phyloP scores from a whole-genome alignment of 768 basidiomycete species.

The Hydnomerulius pinastri region DNA sequence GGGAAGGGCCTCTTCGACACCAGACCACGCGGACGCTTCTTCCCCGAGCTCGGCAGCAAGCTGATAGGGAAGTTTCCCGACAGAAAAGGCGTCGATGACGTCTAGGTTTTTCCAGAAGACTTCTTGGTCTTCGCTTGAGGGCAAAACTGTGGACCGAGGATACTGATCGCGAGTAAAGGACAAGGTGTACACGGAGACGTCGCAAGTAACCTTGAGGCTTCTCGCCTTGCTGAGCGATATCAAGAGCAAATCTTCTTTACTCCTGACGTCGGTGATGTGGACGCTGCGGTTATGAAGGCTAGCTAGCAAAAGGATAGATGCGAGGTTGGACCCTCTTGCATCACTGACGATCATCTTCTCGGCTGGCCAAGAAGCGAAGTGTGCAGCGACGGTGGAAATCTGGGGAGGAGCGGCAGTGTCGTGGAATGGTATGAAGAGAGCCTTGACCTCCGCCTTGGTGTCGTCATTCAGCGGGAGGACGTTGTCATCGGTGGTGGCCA shows the following conservation, averaged over 20 bases:
- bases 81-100: constrained; percentile 86
- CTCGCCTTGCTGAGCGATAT: constrained; percentile 95
- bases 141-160: constrained; percentile 64
- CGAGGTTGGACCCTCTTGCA: constrained; percentile 88
- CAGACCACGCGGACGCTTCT: constrained; percentile 66
- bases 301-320: constrained; percentile 91
- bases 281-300: constrained; percentile 87
- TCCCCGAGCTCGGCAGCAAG: constrained; percentile 66
- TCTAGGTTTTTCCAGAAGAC: constrained; percentile 85
- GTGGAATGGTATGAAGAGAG: constrained; percentile 83
- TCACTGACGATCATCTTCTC: constrained; percentile 96
- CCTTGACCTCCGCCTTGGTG: constrained; percentile 75
- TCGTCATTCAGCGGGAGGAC: constrained; percentile 68
- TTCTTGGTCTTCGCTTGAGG: constrained; percentile 73
- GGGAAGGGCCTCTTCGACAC: constrained; percentile 85
- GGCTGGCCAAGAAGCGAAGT: constrained; percentile 87
- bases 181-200: constrained; percentile 88
- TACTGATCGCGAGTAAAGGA: constrained; percentile 84
- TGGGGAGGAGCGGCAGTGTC: constrained; percentile 48
- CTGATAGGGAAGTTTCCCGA: constrained; percentile 81
- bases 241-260: constrained; percentile 81
- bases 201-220: constrained; percentile 92
- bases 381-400: constrained; percentile 76
- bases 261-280: constrained; percentile 89
- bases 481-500: constrained; percentile 75